These are phyloP conservation scores for Acmispon strigosus DNA, from an alignment of 306 rosid species.

Conservation along the genomic window DNA sequence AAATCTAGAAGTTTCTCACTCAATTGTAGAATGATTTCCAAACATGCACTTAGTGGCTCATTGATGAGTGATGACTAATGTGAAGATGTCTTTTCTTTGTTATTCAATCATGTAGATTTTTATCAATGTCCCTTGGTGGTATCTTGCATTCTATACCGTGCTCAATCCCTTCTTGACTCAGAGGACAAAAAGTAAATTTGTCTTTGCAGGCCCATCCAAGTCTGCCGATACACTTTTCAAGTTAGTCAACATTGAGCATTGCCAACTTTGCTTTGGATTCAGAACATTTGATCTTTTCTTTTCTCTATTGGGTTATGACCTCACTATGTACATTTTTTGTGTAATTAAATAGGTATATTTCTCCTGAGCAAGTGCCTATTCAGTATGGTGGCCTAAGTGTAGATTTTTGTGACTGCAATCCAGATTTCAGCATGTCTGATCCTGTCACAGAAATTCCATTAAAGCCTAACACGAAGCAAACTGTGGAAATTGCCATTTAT, in stretches of 20 bases:
- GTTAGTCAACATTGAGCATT: constrained; percentile 33
- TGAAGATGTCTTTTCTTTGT: not conserved
- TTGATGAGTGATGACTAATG: not conserved
- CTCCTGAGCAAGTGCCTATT: constrained; percentile 84
- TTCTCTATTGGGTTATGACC: constrained; percentile 4
- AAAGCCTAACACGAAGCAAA: constrained; percentile 85
- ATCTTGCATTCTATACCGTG: constrained; percentile 43
- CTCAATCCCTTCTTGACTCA: constrained; percentile 44
- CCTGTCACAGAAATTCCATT: constrained; percentile 51
- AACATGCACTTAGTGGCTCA: too few relatives aligned
- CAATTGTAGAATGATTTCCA: too few relatives aligned
- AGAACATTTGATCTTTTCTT: not conserved
- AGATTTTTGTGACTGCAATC: constrained; percentile 88
- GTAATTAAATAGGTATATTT: constrained; percentile 45
- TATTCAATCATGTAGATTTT: constrained; percentile 25
- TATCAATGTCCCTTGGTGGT: constrained; percentile 51
- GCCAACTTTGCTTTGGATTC: not conserved
- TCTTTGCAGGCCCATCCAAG: constrained; percentile 39
- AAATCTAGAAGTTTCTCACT: too few relatives aligned
- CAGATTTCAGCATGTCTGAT: constrained; percentile 68
- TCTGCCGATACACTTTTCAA: constrained; percentile 50
- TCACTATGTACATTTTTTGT: not conserved
- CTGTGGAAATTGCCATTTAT: constrained; percentile 81
- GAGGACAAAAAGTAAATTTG: constrained; percentile 50
- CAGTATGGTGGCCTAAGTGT: constrained; percentile 93